Base-by-base conservation (phyloP, 768 basidiomycete genomes). In the Flagelloscypha sp. region DNA sequence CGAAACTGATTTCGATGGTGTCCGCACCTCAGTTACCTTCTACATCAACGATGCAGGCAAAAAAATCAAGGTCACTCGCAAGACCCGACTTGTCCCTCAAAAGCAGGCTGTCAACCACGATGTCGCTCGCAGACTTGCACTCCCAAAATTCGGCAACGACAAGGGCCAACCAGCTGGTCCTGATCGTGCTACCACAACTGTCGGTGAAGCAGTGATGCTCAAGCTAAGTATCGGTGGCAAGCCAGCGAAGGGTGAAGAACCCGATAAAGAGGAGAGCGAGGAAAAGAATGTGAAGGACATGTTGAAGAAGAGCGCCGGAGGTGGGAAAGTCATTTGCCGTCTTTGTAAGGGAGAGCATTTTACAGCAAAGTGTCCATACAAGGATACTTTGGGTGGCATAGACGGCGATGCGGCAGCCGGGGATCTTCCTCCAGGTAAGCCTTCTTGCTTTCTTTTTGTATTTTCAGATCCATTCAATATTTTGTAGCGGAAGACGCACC, bases 361-460 rank as follows among this genome's bases (percentile, higher is more conserved):
- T 61, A 99, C 95, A 10, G 85, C 92, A 44, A 92, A 93, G 59
- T 98, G 95, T 72, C 95, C 95, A 5, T 93, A 92, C 73, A 95
- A 92, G 62, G 92, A 97, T 49, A 84, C 85, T 7, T 73, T 99
- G 10, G 81, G 79, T 7, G 84, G 76, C 3, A 65, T 90, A 31
- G 85, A 72, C 20, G n/a, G n/a, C n/a, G n/a, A 79, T 34, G 67
- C 66, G 9, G 61, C 63, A 4, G 79, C 79, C 72, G 49, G 35
- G 65, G 55, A 20, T 24, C 12, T 16, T 24, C 10, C 31, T 17
- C 13, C 32, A 9, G 24, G n/a, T 12, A n/a, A 13, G 5, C 9
- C 19, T 20, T 28, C 24, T 17, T 27, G 11, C 36, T 29, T 17
- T 39, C 11, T 16, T 22, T 38, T 16, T 39, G 10, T 11, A 28